Evolutionary conservation across 2,329 filamentous ascomycete species (phyloP), one percentile per base, ranked within the genome.

Genomic region (Colletotrichum costaricense): DNA sequence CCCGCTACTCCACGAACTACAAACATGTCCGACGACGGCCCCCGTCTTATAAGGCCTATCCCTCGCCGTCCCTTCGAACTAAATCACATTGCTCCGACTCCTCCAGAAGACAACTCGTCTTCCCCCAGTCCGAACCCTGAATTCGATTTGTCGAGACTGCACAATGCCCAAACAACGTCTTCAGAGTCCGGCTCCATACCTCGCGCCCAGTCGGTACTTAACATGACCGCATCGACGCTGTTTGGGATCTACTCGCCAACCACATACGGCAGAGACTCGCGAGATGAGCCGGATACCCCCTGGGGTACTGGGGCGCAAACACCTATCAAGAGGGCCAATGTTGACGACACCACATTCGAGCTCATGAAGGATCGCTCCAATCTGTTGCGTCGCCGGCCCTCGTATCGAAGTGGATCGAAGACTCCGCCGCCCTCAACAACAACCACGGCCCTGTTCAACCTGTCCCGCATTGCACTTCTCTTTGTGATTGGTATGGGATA

Each of bases 141-240:
- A 72, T 92, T 76, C 55, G 67, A 77, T 42, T 30, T 68, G 5
- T 60, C 73, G 4, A 72, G 65, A 54, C 49, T 73, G 9, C 60
- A 66, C 16, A 75, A 75, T 63, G 73, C 54, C 73, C 81, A 75
- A 78, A 82, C 78, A 67, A 77, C 68, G 70, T 76, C 67, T 69
- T 76, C 75, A 28, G 80, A 80, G 24, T 75, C 82, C 76, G 72
- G 77, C 60, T 84, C 88, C 64, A 86, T 91, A 76, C 92, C 89
- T 79, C 91, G 94, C 72, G 93, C 92, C 28, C 91, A 93, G 76
- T 98, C 95, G 11, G 90, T 95, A 70, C 86, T 95, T 79, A 97
- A 98, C 80, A 88, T 99, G 73, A 98, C 95, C 4, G 93, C 94
- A 11, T 95, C 95, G 2, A 98, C 97, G 0, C 89, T 99, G 5